Evolutionary conservation across 768 basidiomycete species (phyloP).

Genomic region (Mycena capillaripes): DNA sequence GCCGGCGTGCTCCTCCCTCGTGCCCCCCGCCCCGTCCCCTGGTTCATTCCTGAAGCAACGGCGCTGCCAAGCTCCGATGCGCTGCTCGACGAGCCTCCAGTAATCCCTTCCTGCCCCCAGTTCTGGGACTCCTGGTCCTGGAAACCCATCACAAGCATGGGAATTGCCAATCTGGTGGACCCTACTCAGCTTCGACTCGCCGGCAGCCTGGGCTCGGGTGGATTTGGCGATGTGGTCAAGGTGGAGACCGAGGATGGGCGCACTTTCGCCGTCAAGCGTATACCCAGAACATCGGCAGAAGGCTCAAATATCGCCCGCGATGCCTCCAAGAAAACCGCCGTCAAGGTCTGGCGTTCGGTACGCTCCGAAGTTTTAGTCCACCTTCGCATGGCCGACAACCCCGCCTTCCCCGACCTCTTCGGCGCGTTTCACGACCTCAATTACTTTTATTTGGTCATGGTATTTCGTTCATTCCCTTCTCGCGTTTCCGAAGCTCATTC

Average conservation of each 20-base stretch:
- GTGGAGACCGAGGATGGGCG: background rate
- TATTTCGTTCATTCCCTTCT: background rate
- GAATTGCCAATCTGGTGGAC: background rate
- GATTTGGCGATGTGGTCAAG: background rate
- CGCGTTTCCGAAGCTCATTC: background rate
- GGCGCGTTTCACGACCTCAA: slow-evolving; percentile 3
- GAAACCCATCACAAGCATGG: background rate
- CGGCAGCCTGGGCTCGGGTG: background rate
- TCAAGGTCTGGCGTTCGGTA: no score
- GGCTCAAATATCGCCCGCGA: no score
- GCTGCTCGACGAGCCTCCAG: background rate
- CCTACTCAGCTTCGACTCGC: background rate
- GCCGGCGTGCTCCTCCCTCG: no score
- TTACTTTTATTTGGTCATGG: slow-evolving; percentile 10
- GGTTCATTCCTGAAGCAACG: no score
- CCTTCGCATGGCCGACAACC: background rate
- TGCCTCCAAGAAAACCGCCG: no score
- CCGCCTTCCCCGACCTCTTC: slow-evolving; percentile 6
- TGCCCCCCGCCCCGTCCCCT: no score
- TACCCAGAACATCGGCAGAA: no score
- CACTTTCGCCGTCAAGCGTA: slow-evolving; percentile 2
- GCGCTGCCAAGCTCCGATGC: no score
- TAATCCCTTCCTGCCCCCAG: background rate
- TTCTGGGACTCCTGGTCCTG: slow-evolving; percentile 8
- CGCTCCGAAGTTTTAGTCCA: background rate